Conservation (phyloP, 345 rosid genomes). For the Psidium friedrichsthalianum region DNA sequence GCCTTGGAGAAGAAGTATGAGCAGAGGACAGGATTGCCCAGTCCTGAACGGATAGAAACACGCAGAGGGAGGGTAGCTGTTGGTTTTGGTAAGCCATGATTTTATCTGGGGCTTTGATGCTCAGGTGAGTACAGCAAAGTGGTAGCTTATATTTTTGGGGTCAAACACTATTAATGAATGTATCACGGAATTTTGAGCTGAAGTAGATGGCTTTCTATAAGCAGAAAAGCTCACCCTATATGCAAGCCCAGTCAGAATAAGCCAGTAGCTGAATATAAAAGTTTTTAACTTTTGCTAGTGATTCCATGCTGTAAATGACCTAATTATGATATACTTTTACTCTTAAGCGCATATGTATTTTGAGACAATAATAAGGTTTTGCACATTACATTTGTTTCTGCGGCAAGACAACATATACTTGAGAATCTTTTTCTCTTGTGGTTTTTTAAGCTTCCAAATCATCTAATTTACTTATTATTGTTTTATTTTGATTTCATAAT, state of each 20-base stretch:
- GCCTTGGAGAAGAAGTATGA: slow-evolving; percentile 78
- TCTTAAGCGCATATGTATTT: not conserved
- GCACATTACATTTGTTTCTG: not conserved
- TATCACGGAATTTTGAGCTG: not conserved
- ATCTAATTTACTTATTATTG: too few relatives aligned
- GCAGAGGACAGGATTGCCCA: slow-evolving; percentile 57
- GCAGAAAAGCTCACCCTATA: not conserved
- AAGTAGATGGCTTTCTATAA: not conserved
- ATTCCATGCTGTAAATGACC: not conserved
- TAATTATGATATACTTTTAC: not conserved
- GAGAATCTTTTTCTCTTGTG: not conserved
- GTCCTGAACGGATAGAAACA: slow-evolving; percentile 67
- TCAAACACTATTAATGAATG: not conserved
- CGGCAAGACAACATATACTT: not conserved
- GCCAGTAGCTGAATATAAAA: not conserved
- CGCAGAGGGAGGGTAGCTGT: slow-evolving; percentile 44
- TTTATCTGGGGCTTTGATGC: slow-evolving; percentile 1
- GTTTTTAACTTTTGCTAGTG: not conserved
- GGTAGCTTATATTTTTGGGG: not conserved
- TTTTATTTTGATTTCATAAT: too few relatives aligned
- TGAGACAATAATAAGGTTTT: not conserved
- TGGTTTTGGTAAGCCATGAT: slow-evolving; percentile 77
- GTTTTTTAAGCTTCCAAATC: too few relatives aligned
- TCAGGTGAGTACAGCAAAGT: not conserved
- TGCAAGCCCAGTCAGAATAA: not conserved